These are phyloP conservation scores for Nepenthes gracilis DNA, from an alignment of 148 eudicot species.

Conservation along the genomic window DNA sequence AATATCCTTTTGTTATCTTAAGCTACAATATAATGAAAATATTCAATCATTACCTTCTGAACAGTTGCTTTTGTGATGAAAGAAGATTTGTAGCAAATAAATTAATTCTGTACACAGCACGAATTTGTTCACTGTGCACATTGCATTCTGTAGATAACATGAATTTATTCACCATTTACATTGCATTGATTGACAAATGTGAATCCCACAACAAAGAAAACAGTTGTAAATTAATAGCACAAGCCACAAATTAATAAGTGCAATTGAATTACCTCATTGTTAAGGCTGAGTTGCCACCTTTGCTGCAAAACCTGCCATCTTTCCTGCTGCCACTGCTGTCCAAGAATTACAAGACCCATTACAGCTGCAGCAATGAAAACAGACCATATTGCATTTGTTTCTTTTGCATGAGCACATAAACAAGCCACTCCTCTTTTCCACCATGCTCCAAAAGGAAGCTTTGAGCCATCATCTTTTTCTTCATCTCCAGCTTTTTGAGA, in stretches of 20 bases:
- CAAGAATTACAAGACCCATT: constrained; percentile 60
- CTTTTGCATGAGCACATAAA: constrained; percentile 51
- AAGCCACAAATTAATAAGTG: no score
- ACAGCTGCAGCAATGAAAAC: constrained; percentile 59
- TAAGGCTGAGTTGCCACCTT: constrained; percentile 28
- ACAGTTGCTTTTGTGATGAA: no score
- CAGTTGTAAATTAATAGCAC: no score
- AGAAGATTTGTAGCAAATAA: no score
- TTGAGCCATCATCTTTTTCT: constrained; percentile 18
- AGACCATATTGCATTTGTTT: constrained; percentile 60
- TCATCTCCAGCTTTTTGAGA: constrained; percentile 13
- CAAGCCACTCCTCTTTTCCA: constrained; percentile 47
- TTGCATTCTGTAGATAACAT: no score
- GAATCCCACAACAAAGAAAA: no score
- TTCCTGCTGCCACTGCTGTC: constrained; percentile 51
- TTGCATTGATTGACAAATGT: neutral
- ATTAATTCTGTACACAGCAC: no score
- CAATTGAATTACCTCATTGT: constrained; percentile 29
- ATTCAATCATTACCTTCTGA: no score
- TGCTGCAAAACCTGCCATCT: constrained; percentile 44
- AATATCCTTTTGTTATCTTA: no score
- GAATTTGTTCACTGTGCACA: no score
- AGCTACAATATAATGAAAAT: no score
- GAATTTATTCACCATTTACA: neutral
- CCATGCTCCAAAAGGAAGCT: constrained; percentile 49